Base-by-base conservation (phyloP, 768 basidiomycete species). In the Russula vinacea region DNA sequence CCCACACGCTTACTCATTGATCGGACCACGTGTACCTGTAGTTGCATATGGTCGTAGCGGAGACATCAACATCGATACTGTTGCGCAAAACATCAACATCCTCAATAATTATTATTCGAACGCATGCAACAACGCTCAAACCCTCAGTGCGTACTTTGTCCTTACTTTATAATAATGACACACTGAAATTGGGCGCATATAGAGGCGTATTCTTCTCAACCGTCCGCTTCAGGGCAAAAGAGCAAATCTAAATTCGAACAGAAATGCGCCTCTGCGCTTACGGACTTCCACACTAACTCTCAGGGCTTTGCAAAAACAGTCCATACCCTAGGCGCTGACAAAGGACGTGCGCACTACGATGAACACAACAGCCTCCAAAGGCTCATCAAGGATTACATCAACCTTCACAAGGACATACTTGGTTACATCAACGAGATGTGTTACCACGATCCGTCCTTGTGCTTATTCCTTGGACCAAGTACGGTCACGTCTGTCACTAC, bases 401-500 rank as follows among this genome's bases (percentile, higher is more conserved):
- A 86, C 69, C 57, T 73, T 37, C 69, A 76, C 74, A 88, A 88
- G 73, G 66, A 80, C 37, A 59, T 73, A 6, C 74, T 88, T 44
- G 70, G 47, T 16, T 70, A 69, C 37, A 69, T 77, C 33, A 60
- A 70, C 57, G 67, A 19, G 1, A 56, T 84, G 10, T 72, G 80
- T 19, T 59, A 76, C 44, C 69, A 73, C 11, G 59, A 82, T 56
- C 84, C 84, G 1, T 64, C 71, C 11, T 70, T 87, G 9, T 84
- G 83, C 24, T 80, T 81, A 17, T 59, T 79, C 19, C 71, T 88
- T 52, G 85, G 78, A 29, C 83, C 84, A 5, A 77, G 87, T 89
- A 56, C 52, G 67, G 55, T n/a, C 58, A 33, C 9, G 13, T 16
- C 14, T 32, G 19, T 56, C 26, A 49, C 17, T 24, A n/a, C 4